Percentiles rank a stretch among this genome's conserved stretches.
Evolutionary conservation across 164 flowering plant genomes (phyloP).

Genomic region (Hamamelis virginiana): DNA sequence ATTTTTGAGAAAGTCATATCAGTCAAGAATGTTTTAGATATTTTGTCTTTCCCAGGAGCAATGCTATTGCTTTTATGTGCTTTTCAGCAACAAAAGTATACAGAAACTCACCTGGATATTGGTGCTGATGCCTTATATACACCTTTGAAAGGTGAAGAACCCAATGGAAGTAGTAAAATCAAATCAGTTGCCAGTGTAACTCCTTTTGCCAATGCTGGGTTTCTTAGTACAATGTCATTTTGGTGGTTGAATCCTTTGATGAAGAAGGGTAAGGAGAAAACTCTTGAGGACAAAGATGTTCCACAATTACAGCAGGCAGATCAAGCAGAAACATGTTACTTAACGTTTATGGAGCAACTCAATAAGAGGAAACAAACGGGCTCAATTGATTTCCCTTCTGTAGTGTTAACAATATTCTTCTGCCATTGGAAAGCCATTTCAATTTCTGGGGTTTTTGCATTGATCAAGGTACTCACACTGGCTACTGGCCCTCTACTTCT

Average conservation of each 20-base stretch:
- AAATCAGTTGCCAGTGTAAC: conserved; percentile 31
- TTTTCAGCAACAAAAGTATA: conserved; percentile 9
- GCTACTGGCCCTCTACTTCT: conserved; percentile 60
- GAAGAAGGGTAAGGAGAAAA: conserved; percentile 46
- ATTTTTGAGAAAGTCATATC: conserved; percentile 20
- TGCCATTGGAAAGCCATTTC: conserved; percentile 50
- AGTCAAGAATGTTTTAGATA: conserved; percentile 34
- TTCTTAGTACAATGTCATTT: conserved; percentile 47
- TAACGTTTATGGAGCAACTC: conserved; percentile 30
- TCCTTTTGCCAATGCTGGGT: conserved; percentile 51
- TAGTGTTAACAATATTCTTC: conserved; percentile 35
- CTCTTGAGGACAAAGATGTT: conserved; percentile 47
- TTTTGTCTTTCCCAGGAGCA: conserved; percentile 54
- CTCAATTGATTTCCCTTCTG: conserved; percentile 25
- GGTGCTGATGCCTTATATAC: conserved; percentile 16
- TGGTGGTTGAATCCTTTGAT: conserved; percentile 74
- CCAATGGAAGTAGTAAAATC: conserved; percentile 7
- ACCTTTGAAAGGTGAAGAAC: conserved; percentile 27
- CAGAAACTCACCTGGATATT: conserved; percentile 7
- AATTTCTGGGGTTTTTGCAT: conserved; percentile 59
- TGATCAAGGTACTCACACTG: conserved; percentile 42
- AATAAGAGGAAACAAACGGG: conserved; percentile 24
- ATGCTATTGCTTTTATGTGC: conserved; percentile 42
- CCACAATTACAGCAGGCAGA: conserved; percentile 45
- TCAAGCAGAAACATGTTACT: conserved; percentile 50